These are phyloP conservation scores for Wickerhamiella azymoides DNA, from an alignment of 805 yeast genomes.

Conservation along the genomic window DNA sequence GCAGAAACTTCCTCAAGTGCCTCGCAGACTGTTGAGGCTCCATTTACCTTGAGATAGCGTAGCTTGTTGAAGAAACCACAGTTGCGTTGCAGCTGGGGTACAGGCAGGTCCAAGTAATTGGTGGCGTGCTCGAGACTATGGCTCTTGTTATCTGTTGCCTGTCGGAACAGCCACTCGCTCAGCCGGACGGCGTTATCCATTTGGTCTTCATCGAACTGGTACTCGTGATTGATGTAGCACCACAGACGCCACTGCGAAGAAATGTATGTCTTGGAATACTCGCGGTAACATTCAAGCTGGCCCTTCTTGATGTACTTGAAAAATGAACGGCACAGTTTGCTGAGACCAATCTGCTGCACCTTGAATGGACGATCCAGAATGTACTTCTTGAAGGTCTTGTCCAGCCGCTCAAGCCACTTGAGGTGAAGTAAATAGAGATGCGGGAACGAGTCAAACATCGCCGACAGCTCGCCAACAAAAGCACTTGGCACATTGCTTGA, in stretches of 20 bases:
- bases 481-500: constrained; percentile 6
- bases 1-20: neutral
- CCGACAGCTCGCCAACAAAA: constrained; percentile 9
- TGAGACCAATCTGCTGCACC: constrained; percentile 5
- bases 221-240: constrained; percentile 8
- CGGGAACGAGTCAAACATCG: constrained; percentile 15
- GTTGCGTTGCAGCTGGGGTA: constrained; percentile 11
- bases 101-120: constrained; percentile 17
- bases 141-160: constrained; percentile 2
- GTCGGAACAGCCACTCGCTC: constrained; percentile 13
- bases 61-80: constrained; percentile 10
- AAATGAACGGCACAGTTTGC: neutral
- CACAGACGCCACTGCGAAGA: constrained; percentile 10
- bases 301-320: neutral
- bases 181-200: constrained; percentile 11
- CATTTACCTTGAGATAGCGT: neutral
- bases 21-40: neutral
- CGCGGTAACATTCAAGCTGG: constrained; percentile 13
- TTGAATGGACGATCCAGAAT: constrained; percentile 7
- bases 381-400: constrained; percentile 8
- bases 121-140: constrained; percentile 13
- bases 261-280: constrained; percentile 9
- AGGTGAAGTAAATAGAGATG: constrained; percentile 16
- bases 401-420: constrained; percentile 11
- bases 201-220: constrained; percentile 11